phyloP scores from a whole-genome alignment of 805 yeast genomes.

The Wickerhamomyces strasburgensis region DNA sequence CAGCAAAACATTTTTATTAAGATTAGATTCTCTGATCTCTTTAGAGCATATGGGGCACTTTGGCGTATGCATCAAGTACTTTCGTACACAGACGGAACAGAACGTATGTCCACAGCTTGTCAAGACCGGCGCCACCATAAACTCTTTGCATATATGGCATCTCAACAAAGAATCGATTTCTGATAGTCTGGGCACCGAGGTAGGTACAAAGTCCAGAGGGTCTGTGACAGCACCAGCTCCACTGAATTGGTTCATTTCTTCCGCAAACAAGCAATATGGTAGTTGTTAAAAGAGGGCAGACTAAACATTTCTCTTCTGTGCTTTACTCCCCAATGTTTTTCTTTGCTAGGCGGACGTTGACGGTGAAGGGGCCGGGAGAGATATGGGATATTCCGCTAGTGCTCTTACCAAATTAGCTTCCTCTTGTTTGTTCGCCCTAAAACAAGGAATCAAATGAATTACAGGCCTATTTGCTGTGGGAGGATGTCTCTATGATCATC shows the following conservation, averaged over 20 bases:
- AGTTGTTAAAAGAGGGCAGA: too few species aligned
- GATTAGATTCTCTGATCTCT: constrained; percentile 63
- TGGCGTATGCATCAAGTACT: constrained; percentile 52
- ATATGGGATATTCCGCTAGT: too few species aligned
- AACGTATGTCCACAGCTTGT: constrained; percentile 87
- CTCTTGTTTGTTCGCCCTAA: too few species aligned
- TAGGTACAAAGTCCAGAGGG: constrained; percentile 63
- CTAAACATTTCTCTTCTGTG: too few species aligned
- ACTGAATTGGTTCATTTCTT: constrained; percentile 4
- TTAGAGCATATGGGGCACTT: constrained; percentile 76
- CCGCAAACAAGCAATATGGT: neutral
- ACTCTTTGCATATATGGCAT: constrained; percentile 87
- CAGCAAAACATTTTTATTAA: constrained; percentile 61
- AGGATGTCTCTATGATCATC: too few species aligned
- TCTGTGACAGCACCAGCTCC: constrained; percentile 39
- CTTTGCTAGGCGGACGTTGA: too few species aligned
- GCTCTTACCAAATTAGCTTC: too few species aligned
- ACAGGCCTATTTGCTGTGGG: too few species aligned
- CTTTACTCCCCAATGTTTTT: too few species aligned
- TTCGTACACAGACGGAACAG: constrained; percentile 81
- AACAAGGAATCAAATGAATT: too few species aligned
- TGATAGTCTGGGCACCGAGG: constrained; percentile 49
- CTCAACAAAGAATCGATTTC: constrained; percentile 67
- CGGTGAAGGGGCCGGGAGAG: too few species aligned
- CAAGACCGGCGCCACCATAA: constrained; percentile 70